Evolutionary conservation across 306 rosid genomes (phyloP), one percentile per base, ranked within the genome.

Genomic region (Malus sieversii): DNA sequence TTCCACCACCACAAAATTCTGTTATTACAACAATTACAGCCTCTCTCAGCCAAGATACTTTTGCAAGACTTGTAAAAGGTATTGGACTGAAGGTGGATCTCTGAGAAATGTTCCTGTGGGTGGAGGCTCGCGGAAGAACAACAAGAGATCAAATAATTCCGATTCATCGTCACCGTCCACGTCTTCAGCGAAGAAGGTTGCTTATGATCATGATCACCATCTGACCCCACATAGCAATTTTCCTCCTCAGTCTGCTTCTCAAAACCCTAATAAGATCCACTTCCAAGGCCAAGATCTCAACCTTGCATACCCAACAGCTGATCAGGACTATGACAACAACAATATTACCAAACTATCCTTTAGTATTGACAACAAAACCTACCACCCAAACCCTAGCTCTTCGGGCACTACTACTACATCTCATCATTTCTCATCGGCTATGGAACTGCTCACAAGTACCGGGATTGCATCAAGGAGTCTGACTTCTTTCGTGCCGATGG

Each of bases 11-110:
- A 96, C 99, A 1, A 96, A 95, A 75, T 96, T 96, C 85, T 96
- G 99, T 23, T 96, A 96, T 88, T 96, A 96, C 83, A 96, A 96
- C 61, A 96, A 96, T 80, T 96, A 92, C 46, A 92, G 97, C 60
- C 91, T 96, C 72, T 78, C 98, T n/a, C 99, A 96, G 82, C 99
- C 99, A 29, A 88, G 99, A 66, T 92, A 90, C 82, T 92, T 96
- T 16, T 96, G 99, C 84, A 96, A 96, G 82, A 86, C 98, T 70
- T 96, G 99, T 77, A 75, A 96, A 72, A 92, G 99, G 90, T 96
- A 96, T 75, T 96, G 99, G 99, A 96, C 99, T 76, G 97, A 91
- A 60, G 99, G 99, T 74, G 99, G 99, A 4, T 92, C 99, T 27
- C 76, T 96, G 35, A 90, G 99, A 72, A 96, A 89, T 76, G 96